phyloP scores from a whole-genome alignment of 1,139 yeast species.

The Taiozyma sp. region DNA sequence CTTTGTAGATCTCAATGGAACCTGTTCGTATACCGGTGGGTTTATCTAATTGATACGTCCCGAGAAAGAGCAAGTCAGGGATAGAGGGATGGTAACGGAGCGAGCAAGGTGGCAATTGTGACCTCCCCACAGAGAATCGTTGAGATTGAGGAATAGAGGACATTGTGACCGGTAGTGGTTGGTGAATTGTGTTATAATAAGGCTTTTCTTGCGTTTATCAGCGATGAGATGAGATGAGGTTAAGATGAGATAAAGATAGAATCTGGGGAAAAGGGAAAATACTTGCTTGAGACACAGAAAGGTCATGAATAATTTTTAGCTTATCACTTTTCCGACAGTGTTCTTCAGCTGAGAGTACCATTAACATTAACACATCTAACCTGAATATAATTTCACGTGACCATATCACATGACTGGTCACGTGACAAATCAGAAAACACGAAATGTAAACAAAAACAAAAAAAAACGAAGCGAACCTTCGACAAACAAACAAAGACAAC shows the following conservation, averaged over 20 bases:
- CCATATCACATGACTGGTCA: not conserved
- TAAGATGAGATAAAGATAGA: too few species aligned
- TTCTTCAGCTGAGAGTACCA: too few species aligned
- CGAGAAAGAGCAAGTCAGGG: slow-evolving; percentile 49
- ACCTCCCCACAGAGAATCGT: slow-evolving; percentile 9
- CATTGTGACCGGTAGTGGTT: not conserved
- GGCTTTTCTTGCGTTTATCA: too few species aligned
- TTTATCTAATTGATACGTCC: slow-evolving; percentile 73
- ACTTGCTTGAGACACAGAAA: too few species aligned
- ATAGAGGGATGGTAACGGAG: slow-evolving; percentile 54
- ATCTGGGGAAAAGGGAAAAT: too few species aligned
- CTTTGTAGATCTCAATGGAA: slow-evolving; percentile 57
- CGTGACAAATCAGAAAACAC: not conserved
- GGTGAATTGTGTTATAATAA: too few species aligned
- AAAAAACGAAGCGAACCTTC: not conserved
- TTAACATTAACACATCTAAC: too few species aligned
- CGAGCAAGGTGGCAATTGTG: slow-evolving; percentile 81
- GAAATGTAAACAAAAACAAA: not conserved
- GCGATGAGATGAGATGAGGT: too few species aligned
- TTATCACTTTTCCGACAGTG: too few species aligned
- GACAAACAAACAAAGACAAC: not conserved
- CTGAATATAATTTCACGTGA: too few species aligned
- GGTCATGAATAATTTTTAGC: too few species aligned
- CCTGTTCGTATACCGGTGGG: slow-evolving; percentile 63
- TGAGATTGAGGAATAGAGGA: not conserved